Conservation (phyloP, 1,139 yeast species). For the Kodamaea fungicola region DNA sequence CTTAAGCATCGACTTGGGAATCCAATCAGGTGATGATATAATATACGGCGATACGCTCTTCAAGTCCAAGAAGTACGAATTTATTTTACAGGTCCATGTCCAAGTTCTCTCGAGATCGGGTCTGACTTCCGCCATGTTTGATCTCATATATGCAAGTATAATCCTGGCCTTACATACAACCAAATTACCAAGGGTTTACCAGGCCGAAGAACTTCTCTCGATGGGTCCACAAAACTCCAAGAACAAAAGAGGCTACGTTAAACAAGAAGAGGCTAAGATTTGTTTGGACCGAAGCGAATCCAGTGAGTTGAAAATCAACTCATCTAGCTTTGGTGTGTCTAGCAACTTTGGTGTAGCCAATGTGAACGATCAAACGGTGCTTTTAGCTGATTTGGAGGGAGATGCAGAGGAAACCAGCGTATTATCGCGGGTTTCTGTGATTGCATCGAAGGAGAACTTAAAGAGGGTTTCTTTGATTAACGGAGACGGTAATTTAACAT, state of each 20-base stretch:
- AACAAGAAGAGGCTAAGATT: constrained; percentile 19
- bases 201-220: constrained; percentile 39
- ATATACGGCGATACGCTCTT: constrained; percentile 19
- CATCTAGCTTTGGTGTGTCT: constrained; percentile 16
- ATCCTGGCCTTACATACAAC: constrained; percentile 60
- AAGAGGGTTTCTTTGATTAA: constrained; percentile 15
- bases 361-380: constrained; percentile 31
- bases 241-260: constrained; percentile 31
- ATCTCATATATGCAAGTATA: constrained; percentile 70
- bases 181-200: constrained; percentile 62
- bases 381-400: constrained; percentile 73
- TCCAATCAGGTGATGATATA: constrained; percentile 37
- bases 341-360: constrained; percentile 66
- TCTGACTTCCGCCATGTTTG: constrained; percentile 56
- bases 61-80: constrained; percentile 36
- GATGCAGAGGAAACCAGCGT: constrained; percentile 67
- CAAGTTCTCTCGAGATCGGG: constrained; percentile 81
- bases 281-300: constrained; percentile 2
- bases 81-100: constrained; percentile 69
- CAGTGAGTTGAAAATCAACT: constrained; percentile 26
- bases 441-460: constrained; percentile 20
- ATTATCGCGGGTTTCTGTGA: constrained; percentile 39
- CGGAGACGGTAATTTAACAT: constrained; percentile 20
- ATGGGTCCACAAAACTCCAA: constrained; percentile 7
- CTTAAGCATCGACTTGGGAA: constrained; percentile 48